These are phyloP conservation scores for Dryas integrifolia DNA, from an alignment of 331 rosid genomes.

Conservation along the genomic window DNA sequence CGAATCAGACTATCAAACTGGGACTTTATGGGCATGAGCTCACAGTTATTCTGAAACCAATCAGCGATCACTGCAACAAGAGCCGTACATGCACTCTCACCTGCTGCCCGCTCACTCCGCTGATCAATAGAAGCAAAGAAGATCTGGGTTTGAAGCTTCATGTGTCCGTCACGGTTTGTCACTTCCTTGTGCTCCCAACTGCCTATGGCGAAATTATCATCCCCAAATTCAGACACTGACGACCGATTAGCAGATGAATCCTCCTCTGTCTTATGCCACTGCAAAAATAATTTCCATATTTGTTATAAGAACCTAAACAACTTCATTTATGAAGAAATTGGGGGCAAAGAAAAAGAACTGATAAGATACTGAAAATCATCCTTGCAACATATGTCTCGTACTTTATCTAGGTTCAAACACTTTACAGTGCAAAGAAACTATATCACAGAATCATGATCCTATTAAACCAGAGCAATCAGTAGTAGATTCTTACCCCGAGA, in stretches of 20 bases:
- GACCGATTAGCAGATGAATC: constrained; percentile 77
- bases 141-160: constrained; percentile 84
- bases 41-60: constrained; percentile 81
- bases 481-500: constrained; percentile 52
- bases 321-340: constrained; percentile 1
- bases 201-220: constrained; percentile 89
- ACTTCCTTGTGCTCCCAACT: constrained; percentile 92
- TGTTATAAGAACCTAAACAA: constrained; percentile 20
- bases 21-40: constrained; percentile 93
- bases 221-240: constrained; percentile 91
- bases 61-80: constrained; percentile 94
- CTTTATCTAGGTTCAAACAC: constrained; percentile 6
- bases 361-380: background rate
- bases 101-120: constrained; percentile 95
- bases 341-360: background rate
- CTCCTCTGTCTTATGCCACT: constrained; percentile 70
- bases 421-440: background rate
- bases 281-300: constrained; percentile 27
- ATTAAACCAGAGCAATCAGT: background rate
- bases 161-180: constrained; percentile 81
- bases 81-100: constrained; percentile 99
- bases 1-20: constrained; percentile 91
- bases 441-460: background rate
- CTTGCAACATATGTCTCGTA: background rate
- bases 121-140: constrained; percentile 98